Conservation (phyloP, 768 basidiomycete species). For the Candolleomyces eurysporus region DNA sequence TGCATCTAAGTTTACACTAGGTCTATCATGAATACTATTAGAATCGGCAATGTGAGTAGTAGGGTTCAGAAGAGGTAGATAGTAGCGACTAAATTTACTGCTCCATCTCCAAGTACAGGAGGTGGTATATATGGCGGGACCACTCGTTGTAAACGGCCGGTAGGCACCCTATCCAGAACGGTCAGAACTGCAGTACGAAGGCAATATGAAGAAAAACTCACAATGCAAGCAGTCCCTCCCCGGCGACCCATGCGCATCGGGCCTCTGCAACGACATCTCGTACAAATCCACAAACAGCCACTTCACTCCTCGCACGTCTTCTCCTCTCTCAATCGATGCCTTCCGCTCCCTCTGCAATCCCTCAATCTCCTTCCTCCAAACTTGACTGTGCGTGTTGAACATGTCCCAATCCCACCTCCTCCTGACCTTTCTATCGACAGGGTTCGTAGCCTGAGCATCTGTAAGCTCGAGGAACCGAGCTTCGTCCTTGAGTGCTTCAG, state of each 20-base stretch:
- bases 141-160: conserved; percentile 5
- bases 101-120: conserved; percentile 5
- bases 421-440: conserved; percentile 7
- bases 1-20: too few relatives aligned
- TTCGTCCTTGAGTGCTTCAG: background rate
- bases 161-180: conserved; percentile 2
- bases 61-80: too few relatives aligned
- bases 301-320: background rate
- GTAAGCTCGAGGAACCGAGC: background rate
- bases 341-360: background rate
- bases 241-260: conserved; percentile 15
- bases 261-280: conserved; percentile 16
- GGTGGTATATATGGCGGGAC: conserved; percentile 8
- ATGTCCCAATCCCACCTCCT: conserved; percentile 18
- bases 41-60: too few relatives aligned
- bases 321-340: background rate
- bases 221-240: conserved; percentile 17
- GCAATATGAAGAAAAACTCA: conserved; percentile 2
- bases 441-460: background rate
- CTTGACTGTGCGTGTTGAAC: conserved; percentile 12
- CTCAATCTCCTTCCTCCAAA: conserved; percentile 12
- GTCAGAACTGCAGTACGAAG: background rate
- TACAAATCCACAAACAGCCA: conserved; percentile 18
- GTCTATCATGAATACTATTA: too few relatives aligned
- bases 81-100: background rate